Evolutionary conservation across 768 basidiomycete species (phyloP), one percentile per base, ranked within the genome.

Genomic region (Xerocomellus amylosporus): DNA sequence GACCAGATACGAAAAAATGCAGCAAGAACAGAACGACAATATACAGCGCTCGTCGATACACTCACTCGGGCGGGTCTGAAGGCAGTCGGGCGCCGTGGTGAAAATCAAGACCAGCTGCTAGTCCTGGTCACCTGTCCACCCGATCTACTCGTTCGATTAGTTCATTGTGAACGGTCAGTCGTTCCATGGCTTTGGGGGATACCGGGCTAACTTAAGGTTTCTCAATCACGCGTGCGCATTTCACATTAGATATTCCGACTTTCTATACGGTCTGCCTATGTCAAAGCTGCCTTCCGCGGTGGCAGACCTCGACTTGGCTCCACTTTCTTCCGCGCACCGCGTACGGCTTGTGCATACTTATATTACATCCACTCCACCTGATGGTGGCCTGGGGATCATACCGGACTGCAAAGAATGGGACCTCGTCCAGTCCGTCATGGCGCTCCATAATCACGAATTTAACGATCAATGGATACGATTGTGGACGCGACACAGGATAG

Each of bases 361-460:
- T 66, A 75, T 94, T 55, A 84, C 90, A 3, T 82, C 87, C 2
- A 82, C 81, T 0, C 75, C 78, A 0, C 64, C 75, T n/a, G 93
- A 95, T 49, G 87, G 91, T 10, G 94, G 93, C 5, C 80, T 96
- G 2, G 93, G 90, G 1, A 83, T 98, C 45, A 82, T 85, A 8
- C 86, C 90, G 2, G 83, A 81, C 14, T 77, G 83, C 22, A 71
- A 79, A 14, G 81, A 84, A 49, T 98, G 92, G 91, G 80, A 85
- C 58, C 82, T 89, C 46, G 80, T 97, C 8, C 85, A 91, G 61
- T 84, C 85, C 20, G 80, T 97, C 48, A 84, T 92, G 76, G 83
- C 86, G 2, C 75, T 98, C 8, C 96, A 98, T 63, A 87, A 98
- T 70, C 81, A 83, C 17, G 74, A 81, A 43, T 90, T 91, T 73